A percentile compares a stretch with the other conserved stretches of the same genome.
Conservation (phyloP, 805 yeast species). For the Ogataea saltuana region DNA sequence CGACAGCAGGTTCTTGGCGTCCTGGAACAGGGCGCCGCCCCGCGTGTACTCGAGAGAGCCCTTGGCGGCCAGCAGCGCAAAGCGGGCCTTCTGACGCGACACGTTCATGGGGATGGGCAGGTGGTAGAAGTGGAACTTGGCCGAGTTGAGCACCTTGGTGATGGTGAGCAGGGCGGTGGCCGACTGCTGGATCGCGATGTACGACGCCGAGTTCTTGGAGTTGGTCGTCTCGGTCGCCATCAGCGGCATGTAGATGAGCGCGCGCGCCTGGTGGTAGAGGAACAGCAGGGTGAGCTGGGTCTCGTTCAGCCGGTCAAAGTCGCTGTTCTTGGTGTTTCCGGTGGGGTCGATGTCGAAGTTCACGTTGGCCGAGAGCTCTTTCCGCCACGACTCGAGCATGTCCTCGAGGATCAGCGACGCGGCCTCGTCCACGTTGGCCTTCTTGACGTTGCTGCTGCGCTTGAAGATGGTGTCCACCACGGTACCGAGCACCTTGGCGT, state of each 20-base stretch:
- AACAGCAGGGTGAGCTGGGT: conserved; percentile 55
- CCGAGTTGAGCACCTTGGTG: conserved; percentile 41
- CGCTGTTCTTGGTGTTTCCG: conserved; percentile 45
- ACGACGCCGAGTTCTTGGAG: conserved; percentile 51
- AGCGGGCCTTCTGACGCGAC: conserved; percentile 61
- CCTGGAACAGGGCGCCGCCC: conserved; percentile 78
- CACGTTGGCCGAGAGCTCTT: conserved; percentile 61
- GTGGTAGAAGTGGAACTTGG: conserved; percentile 41
- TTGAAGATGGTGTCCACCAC: conserved; percentile 73
- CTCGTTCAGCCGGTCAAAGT: conserved; percentile 37
- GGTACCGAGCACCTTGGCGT: conserved; percentile 69
- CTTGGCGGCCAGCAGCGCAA: conserved; percentile 64
- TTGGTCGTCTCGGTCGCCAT: conserved; percentile 45
- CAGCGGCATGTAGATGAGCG: conserved; percentile 65
- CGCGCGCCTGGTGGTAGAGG: conserved; percentile 61
- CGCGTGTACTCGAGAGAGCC: conserved; percentile 81
- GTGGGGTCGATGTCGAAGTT: conserved; percentile 61
- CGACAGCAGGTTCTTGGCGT: conserved; percentile 57
- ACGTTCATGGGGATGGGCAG: conserved; percentile 66
- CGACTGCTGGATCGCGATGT: conserved; percentile 68
- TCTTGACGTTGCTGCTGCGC: conserved; percentile 39
- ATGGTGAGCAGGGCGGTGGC: conserved; percentile 60
- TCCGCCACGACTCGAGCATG: conserved; percentile 75
- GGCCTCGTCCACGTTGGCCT: conserved; percentile 33
- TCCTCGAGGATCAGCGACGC: conserved; percentile 50